Conservation (phyloP, 2,329 filamentous ascomycete genomes). For the Zelopaecilomyces penicillatus region DNA sequence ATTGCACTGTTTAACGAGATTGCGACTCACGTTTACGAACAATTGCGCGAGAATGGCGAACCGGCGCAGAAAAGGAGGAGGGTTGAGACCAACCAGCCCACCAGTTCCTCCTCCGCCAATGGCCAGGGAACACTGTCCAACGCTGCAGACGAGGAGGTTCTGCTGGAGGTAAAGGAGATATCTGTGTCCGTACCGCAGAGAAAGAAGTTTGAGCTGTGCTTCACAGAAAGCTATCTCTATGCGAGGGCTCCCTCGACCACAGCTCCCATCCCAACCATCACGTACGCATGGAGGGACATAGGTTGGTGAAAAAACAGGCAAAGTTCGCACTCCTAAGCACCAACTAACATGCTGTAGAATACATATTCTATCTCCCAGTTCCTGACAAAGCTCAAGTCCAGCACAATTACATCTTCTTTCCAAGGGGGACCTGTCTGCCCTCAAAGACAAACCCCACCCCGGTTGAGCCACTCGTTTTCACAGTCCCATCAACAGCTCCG, state of each 20-base stretch:
- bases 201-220: constrained; percentile 59
- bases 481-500: constrained; percentile 49
- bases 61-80: constrained; percentile 45
- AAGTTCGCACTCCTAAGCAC: background rate
- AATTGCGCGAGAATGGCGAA: constrained; percentile 31
- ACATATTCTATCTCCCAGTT: constrained; percentile 55
- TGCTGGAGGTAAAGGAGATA: constrained; percentile 57
- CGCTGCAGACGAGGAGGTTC: constrained; percentile 40
- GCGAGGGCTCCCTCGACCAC: constrained; percentile 45
- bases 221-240: constrained; percentile 52
- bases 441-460: constrained; percentile 35
- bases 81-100: constrained; percentile 34
- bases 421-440: constrained; percentile 44
- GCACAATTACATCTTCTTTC: constrained; percentile 58
- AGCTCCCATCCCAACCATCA: constrained; percentile 43
- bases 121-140: constrained; percentile 22
- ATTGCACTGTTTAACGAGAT: constrained; percentile 50
- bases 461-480: constrained; percentile 55
- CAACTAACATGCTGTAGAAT: constrained; percentile 34
- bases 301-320: constrained; percentile 31
- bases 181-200: constrained; percentile 59
- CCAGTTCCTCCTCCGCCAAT: constrained; percentile 13
- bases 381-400: constrained; percentile 58
- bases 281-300: constrained; percentile 54
- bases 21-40: constrained; percentile 39